A percentile compares a stretch with the other conserved stretches of the same genome.
Evolutionary conservation across 2,329 filamentous ascomycete genomes (phyloP).

Genomic region (Mollisia scopiformis): DNA sequence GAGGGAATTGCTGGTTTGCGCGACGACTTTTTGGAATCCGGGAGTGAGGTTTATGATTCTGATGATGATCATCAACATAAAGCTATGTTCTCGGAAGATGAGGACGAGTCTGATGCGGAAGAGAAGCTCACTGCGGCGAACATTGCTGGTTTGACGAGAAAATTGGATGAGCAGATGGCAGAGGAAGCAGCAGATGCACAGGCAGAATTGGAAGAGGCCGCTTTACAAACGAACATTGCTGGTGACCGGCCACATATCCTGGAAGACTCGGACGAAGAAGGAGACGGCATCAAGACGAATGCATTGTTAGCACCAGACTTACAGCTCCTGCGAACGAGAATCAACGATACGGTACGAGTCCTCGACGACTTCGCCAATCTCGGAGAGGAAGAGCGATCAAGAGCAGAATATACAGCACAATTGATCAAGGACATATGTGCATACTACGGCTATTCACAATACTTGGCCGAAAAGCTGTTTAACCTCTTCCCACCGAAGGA

Average conservation of each 20-base stretch:
- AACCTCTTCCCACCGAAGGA: conserved; percentile 90
- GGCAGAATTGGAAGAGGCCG: conserved; percentile 82
- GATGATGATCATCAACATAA: conserved; percentile 60
- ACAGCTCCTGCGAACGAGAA: conserved; percentile 82
- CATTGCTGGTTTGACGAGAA: conserved; percentile 87
- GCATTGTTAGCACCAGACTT: conserved; percentile 82
- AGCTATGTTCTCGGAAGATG: conserved; percentile 93
- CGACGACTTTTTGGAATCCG: conserved; percentile 60
- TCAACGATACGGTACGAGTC: conserved; percentile 91
- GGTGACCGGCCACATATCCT: conserved; percentile 73
- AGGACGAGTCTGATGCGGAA: conserved; percentile 84
- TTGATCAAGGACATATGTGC: conserved; percentile 90
- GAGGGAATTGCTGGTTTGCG: conserved; percentile 41
- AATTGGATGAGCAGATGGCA: conserved; percentile 77
- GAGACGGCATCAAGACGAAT: conserved; percentile 59
- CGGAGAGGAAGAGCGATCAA: conserved; percentile 76
- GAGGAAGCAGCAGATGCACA: conserved; percentile 82
- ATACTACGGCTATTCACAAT: conserved; percentile 96
- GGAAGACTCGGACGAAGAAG: conserved; percentile 63
- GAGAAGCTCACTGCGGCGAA: conserved; percentile 94
- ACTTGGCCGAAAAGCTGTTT: conserved; percentile 94
- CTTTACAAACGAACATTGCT: conserved; percentile 91
- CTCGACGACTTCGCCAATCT: conserved; percentile 86
- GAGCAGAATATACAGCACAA: conserved; percentile 85
- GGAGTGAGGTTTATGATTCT: conserved; percentile 44